Evolutionary conservation across 2,329 filamentous ascomycete genomes (phyloP), one percentile per base, ranked within the genome.

Genomic region (Penicillium polonicum): DNA sequence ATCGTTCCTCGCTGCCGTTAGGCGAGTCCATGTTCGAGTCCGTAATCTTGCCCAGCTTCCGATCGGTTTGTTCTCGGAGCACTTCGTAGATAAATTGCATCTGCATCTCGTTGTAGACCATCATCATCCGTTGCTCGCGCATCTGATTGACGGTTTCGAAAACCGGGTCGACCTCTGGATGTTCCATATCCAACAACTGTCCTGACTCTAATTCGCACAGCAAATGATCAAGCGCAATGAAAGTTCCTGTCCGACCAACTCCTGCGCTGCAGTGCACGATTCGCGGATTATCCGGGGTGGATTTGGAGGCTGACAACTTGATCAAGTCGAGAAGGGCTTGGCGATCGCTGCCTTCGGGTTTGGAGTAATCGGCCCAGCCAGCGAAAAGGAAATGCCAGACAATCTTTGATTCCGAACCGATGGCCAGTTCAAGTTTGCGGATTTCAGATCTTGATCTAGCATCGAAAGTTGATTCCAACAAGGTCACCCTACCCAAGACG

Each of bases 161-260:
- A 41, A 99, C 83, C 3, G 88, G 83, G 68, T 97, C 92, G 27
- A 75, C 69, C 46, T 80, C 76, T 12, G 80, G 76, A 10, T 78
- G 75, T 9, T 76, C 67, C 35, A 67, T 64, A 49, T 78, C 71
- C 61, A 84, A 79, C 49, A 96, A 76, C 23, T 86, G 82, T 49
- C 92, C 93, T 6, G 86, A 83, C 27, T 90, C 86, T 10, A 97
- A 82, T 74, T 97, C 91, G 36, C 87, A 83, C 62, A 96, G 82
- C 27, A 99, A 84, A 74, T 95, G 91, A 75, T 97, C 94, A n/a
- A 99, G 83, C 2, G 91, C 89, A 68, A 99, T 96, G 71, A 97
- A 99, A 0, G 94, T 97, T 35, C 94, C 94, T 8, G 90, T 96
- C 55, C 94, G 86, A 13, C 94, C 94, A 15, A 99, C 93, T 39